Evolutionary conservation across 805 yeast species (phyloP).

Genomic region (Cyberlindnera amylophila): DNA sequence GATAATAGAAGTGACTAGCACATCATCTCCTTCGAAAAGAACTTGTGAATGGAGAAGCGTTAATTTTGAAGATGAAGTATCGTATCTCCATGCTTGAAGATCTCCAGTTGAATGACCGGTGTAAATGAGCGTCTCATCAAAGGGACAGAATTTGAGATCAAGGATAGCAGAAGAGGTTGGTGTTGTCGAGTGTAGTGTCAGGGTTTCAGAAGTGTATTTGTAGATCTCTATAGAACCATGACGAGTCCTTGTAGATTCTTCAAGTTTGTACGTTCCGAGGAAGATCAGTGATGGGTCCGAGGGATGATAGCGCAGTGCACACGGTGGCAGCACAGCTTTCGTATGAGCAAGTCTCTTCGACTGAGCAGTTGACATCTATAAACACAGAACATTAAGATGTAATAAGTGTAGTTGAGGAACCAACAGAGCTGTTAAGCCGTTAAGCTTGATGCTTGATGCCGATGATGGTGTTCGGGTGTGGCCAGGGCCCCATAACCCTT

Average conservation of each 20-base stretch:
- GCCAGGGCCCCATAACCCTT: not conserved
- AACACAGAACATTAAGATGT: no score
- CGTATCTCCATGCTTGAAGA: slow-evolving; percentile 58
- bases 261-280: slow-evolving; percentile 79
- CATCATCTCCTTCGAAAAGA: slow-evolving; percentile 41
- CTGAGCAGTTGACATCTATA: no score
- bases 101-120: slow-evolving; percentile 83
- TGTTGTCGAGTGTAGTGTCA: slow-evolving; percentile 21
- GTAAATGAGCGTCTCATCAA: slow-evolving; percentile 43
- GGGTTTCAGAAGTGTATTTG: slow-evolving; percentile 12
- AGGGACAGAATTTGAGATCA: slow-evolving; percentile 69
- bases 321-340: slow-evolving; percentile 70
- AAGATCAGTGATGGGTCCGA: slow-evolving; percentile 43
- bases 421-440: no score
- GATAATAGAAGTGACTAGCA: slow-evolving; percentile 61
- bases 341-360: slow-evolving; percentile 25
- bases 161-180: slow-evolving; percentile 61
- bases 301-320: slow-evolving; percentile 66
- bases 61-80: slow-evolving; percentile 2
- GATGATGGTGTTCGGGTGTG: not conserved
- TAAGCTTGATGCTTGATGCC: no score
- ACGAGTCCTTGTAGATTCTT: slow-evolving; percentile 37
- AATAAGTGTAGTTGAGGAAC: not conserved
- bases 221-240: slow-evolving; percentile 28
- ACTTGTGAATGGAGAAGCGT: slow-evolving; percentile 32